A percentile compares a stretch with the other conserved stretches of the same genome.
Evolutionary conservation across 192 early-diverging fungal species (phyloP).

Genomic region (Coemansia pectinata): DNA sequence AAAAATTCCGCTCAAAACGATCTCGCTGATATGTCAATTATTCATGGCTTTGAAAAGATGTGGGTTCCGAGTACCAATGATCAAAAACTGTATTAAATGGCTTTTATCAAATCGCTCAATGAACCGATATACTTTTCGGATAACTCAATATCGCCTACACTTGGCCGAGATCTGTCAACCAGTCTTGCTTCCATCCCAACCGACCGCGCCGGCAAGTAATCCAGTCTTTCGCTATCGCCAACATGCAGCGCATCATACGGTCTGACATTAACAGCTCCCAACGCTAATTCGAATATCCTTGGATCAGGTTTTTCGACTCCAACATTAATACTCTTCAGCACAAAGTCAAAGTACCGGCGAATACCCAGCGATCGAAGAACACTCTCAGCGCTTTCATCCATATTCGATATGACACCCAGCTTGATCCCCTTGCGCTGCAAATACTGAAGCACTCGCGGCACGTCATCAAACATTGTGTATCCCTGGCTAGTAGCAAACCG

Average conservation of each 20-base stretch:
- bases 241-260: slow-evolving; percentile 60
- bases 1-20: neutral
- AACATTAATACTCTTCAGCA: slow-evolving; percentile 54
- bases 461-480: slow-evolving; percentile 61
- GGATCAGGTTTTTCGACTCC: slow-evolving; percentile 61
- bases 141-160: neutral
- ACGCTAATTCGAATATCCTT: slow-evolving; percentile 58
- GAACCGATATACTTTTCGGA: slow-evolving; percentile 23
- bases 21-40: too few relatives aligned
- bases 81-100: slow-evolving; percentile 6
- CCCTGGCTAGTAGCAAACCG: slow-evolving; percentile 53
- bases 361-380: slow-evolving; percentile 41
- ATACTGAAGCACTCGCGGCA: slow-evolving; percentile 48
- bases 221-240: slow-evolving; percentile 58
- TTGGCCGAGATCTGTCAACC: slow-evolving; percentile 14
- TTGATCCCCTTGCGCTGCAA: slow-evolving; percentile 52
- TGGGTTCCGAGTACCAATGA: neutral
- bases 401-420: slow-evolving; percentile 63
- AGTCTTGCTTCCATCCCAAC: slow-evolving; percentile 45
- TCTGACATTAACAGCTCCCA: slow-evolving; percentile 33
- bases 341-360: slow-evolving; percentile 61
- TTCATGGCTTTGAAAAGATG: neutral
- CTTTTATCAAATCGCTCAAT: slow-evolving; percentile 9
- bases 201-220: slow-evolving; percentile 30
- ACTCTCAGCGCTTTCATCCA: slow-evolving; percentile 59